phyloP scores from a whole-genome alignment of 2,329 filamentous ascomycete genomes.

The Aspergillus brunneoviolaceus region DNA sequence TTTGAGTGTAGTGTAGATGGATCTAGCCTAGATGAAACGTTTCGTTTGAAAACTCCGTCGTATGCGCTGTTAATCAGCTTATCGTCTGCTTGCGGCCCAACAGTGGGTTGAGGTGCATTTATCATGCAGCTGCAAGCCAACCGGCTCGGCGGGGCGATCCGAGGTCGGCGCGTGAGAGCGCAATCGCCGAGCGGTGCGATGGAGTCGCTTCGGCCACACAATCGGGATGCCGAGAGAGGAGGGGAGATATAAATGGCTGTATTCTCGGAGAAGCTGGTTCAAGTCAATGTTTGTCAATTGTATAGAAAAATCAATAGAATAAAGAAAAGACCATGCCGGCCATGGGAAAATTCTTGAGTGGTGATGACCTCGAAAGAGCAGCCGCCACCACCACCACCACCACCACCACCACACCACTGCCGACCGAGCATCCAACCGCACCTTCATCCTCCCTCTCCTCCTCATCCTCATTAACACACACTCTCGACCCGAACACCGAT shows the following conservation, averaged over 20 bases:
- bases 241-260: conserved; percentile 15
- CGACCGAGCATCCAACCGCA: background rate
- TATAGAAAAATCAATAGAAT: background rate
- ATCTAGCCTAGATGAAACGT: no score
- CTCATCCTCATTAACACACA: conserved; percentile 5
- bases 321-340: conserved; percentile 5
- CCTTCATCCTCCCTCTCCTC: background rate
- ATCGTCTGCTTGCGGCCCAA: background rate
- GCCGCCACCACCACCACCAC: background rate
- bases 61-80: no score
- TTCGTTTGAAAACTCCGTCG: no score
- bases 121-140: background rate
- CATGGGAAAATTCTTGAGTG: conserved; percentile 6
- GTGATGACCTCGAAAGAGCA: conserved; percentile 18
- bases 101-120: background rate
- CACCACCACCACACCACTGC: no score
- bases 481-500: background rate
- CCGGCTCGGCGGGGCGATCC: background rate
- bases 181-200: background rate
- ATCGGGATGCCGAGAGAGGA: conserved; percentile 17
- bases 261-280: background rate
- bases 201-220: conserved; percentile 16
- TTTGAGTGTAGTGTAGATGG: no score
- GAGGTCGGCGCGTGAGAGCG: background rate
- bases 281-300: no score